Conservation (phyloP, 2,329 filamentous ascomycete species). For the Zasmidium angulare region DNA sequence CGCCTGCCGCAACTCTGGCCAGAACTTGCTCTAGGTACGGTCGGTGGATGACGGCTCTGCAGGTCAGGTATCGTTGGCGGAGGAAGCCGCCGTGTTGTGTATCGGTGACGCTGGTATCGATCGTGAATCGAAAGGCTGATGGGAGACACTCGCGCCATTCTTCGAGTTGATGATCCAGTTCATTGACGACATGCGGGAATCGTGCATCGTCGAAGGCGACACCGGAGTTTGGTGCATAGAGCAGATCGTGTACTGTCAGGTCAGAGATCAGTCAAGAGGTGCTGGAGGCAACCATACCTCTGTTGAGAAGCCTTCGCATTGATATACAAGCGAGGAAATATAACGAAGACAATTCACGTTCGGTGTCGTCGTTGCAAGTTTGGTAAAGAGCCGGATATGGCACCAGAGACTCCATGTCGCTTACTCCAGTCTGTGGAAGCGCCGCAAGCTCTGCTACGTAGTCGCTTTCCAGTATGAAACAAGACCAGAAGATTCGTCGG, state of each 20-base stretch:
- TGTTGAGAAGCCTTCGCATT: constrained; percentile 16
- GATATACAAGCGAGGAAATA: constrained; percentile 18
- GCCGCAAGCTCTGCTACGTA: constrained; percentile 16
- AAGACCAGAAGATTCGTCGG: constrained; percentile 17
- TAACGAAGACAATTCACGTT: constrained; percentile 12
- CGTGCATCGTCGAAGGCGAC: constrained; percentile 17
- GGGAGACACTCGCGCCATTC: constrained; percentile 14
- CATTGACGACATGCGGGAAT: constrained; percentile 14
- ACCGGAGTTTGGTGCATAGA: constrained; percentile 14
- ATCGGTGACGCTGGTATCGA: constrained; percentile 1
- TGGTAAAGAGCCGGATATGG: neutral
- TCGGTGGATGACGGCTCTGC: constrained; percentile 15
- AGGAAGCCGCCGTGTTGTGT: constrained; percentile 13
- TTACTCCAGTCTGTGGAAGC: constrained; percentile 13
- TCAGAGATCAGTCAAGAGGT: too few species aligned
- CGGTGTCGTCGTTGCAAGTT: neutral
- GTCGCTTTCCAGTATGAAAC: constrained; percentile 13
- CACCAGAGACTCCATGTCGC: constrained; percentile 12
- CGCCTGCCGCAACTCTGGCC: constrained; percentile 7
- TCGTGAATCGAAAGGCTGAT: constrained; percentile 6
- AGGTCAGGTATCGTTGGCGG: constrained; percentile 15
- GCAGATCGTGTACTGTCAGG: constrained; percentile 15
- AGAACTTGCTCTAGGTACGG: constrained; percentile 14
- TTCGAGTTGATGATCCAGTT: constrained; percentile 17
- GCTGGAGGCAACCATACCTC: too few species aligned